A percentile compares a stretch with the other conserved stretches of the same genome.
phyloP scores from a whole-genome alignment of 2,329 filamentous ascomycete genomes.

The Fusarium lateritium region DNA sequence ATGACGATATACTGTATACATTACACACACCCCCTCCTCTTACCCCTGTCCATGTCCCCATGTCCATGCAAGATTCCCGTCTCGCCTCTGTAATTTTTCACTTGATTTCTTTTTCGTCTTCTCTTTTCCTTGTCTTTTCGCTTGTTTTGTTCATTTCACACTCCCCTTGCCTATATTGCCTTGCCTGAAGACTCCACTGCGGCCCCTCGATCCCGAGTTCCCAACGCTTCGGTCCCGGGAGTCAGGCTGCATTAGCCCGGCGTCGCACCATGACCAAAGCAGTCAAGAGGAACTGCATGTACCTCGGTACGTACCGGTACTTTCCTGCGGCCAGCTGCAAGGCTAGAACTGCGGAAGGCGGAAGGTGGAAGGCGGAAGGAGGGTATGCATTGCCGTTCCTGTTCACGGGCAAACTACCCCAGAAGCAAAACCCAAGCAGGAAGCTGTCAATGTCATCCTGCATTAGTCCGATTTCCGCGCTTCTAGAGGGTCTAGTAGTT shows the following conservation, averaged over 20 bases:
- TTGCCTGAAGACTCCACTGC: constrained; percentile 27
- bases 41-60: constrained; percentile 24
- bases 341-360: constrained; percentile 14
- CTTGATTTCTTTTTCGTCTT: constrained; percentile 20
- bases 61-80: constrained; percentile 44
- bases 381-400: constrained; percentile 5
- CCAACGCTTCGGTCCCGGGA: constrained; percentile 50
- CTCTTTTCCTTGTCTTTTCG: constrained; percentile 7
- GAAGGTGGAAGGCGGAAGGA: neutral
- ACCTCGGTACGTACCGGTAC: constrained; percentile 32
- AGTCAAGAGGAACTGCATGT: constrained; percentile 11
- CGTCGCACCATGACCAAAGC: constrained; percentile 31
- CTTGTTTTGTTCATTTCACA: constrained; percentile 6
- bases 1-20: constrained; percentile 3
- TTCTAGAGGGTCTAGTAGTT: neutral
- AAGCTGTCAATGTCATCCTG: constrained; percentile 49
- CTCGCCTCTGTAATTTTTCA: constrained; percentile 25
- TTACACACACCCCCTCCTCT: constrained; percentile 24
- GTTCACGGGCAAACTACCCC: constrained; percentile 10
- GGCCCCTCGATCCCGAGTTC: constrained; percentile 36
- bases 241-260: constrained; percentile 47
- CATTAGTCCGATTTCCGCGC: constrained; percentile 40
- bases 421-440: constrained; percentile 21
- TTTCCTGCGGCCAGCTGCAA: neutral
- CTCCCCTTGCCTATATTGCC: neutral